phyloP scores from a whole-genome alignment of 805 yeast genomes.

The Candida stauntonica region DNA sequence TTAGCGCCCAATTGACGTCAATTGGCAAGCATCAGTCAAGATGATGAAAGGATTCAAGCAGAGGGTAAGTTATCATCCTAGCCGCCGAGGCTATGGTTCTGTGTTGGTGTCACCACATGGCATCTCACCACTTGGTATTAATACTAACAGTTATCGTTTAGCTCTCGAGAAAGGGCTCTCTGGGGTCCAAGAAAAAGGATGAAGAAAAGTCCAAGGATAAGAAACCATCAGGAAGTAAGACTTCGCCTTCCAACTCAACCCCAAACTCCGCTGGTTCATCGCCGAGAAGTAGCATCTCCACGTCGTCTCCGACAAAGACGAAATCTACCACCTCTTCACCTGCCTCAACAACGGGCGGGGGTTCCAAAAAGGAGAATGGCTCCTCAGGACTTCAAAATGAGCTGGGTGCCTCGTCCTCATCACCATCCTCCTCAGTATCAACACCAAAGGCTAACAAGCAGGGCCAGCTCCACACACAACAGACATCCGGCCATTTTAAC shows the following conservation, averaged over 20 bases:
- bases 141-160: slow-evolving; percentile 14
- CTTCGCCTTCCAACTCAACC: slow-evolving; percentile 17
- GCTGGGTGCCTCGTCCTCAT: slow-evolving; percentile 1
- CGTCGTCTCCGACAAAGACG: slow-evolving; percentile 17
- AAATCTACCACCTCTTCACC: slow-evolving; percentile 12
- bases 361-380: slow-evolving; percentile 1
- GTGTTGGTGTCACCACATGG: too few relatives aligned
- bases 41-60: slow-evolving; percentile 78
- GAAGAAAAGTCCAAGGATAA: slow-evolving; percentile 20
- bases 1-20: too few relatives aligned
- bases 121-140: neutral
- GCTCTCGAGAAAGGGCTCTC: slow-evolving; percentile 31
- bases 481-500: slow-evolving; percentile 2
- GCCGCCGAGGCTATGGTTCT: too few relatives aligned
- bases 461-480: slow-evolving; percentile 7
- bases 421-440: neutral
- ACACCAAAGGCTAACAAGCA: slow-evolving; percentile 2
- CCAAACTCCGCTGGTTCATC: slow-evolving; percentile 23
- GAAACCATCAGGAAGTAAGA: slow-evolving; percentile 12
- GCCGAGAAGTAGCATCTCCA: slow-evolving; percentile 23
- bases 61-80: slow-evolving; percentile 31
- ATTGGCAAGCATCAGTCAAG: too few relatives aligned
- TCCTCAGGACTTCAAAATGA: slow-evolving; percentile 5
- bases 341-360: neutral
- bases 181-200: slow-evolving; percentile 32